Evolutionary conservation across 2,329 filamentous ascomycete genomes (phyloP), one percentile per base, ranked within the genome.

Genomic region (Colletotrichum acutatum): DNA sequence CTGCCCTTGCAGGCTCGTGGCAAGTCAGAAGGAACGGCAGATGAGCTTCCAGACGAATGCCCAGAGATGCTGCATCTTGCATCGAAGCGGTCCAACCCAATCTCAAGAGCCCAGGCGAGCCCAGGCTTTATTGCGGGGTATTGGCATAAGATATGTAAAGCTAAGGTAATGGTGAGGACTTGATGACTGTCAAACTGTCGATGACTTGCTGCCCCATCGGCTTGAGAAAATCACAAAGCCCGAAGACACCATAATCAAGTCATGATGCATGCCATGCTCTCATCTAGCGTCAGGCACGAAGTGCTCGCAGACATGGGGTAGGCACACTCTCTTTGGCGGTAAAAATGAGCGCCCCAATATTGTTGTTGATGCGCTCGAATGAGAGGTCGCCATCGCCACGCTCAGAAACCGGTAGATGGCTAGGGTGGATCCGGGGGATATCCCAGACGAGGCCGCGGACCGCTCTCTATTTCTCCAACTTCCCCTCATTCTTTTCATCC

Each of bases 321-420:
- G 37, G 26, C 54, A 19, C 62, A 54, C 16, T 46, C 28, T 46
- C 57, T 61, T 28, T 58, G 65, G 58, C 65, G 69, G 64, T 42
- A 71, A 68, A 59, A 61, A 37, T 1, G 52, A 5, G 52, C 42
- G 60, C 60, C 60, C 66, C 60, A 46, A 56, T 42, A 52, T 57
- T 72, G n/a, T n/a, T 9, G 42, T 64, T 49, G 70, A 72, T 70
- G 66, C 70, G 70, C 66, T 72, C 70, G 66, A 72, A 72, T 72
- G 22, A 24, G 66, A 72, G 66, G 19, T 3, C 42, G 42, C 30
- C 42, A 6, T 60, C 46, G 19, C 7, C 26, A n/a, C 19, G 32
- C 37, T 64, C 46, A 32, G 60, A 65, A 63, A 30, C 61, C 54
- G 70, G 66, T 70, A 61, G 62, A 65, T 70, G 66, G 61, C 60